phyloP scores from a whole-genome alignment of 2,329 filamentous ascomycete genomes.

The Claviceps spartinae region DNA sequence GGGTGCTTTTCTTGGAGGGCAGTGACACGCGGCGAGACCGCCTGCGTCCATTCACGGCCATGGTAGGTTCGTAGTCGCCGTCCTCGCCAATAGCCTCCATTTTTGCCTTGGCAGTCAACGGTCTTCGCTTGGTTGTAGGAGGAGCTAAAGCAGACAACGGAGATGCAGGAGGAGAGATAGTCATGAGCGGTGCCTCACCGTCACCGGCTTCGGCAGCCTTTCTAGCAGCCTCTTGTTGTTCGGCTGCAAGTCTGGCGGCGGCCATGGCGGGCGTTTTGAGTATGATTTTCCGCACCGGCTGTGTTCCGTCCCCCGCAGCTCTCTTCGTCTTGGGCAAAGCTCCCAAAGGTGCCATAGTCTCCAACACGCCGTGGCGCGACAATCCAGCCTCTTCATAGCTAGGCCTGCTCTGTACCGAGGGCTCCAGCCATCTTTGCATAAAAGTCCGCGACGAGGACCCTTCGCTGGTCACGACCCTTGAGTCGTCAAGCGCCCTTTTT shows the following conservation, averaged over 20 bases:
- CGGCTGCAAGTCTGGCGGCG: constrained; percentile 13
- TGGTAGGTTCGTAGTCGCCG: constrained; percentile 29
- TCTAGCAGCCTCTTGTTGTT: constrained; percentile 6
- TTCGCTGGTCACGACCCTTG: constrained; percentile 21
- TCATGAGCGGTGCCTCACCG: constrained; percentile 9
- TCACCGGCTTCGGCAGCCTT: constrained; percentile 10
- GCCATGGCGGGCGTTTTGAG: constrained; percentile 25
- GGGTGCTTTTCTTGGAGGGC: constrained; percentile 12
- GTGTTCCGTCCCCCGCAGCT: constrained; percentile 15
- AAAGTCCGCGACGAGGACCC: constrained; percentile 27
- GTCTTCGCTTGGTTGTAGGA: constrained; percentile 11
- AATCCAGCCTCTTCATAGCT: constrained; percentile 72
- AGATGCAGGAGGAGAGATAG: constrained; percentile 5
- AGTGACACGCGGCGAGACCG: constrained; percentile 20
- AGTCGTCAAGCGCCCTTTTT: constrained; percentile 23
- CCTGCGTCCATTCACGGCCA: constrained; percentile 18
- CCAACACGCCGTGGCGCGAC: constrained; percentile 59
- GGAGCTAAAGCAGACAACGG: constrained; percentile 11
- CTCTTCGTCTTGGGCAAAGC: constrained; percentile 48
- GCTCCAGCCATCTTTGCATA: constrained; percentile 46
- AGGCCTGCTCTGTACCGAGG: constrained; percentile 43
- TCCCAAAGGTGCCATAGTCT: constrained; percentile 74
- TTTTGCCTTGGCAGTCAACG: constrained; percentile 11
- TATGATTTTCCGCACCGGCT: constrained; percentile 30
- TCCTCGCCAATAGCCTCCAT: constrained; percentile 23